Percentiles rank a stretch among this genome's conserved stretches.
Conservation (phyloP, 352 stramenopile genomes). For the Phytophthora crassamura region DNA sequence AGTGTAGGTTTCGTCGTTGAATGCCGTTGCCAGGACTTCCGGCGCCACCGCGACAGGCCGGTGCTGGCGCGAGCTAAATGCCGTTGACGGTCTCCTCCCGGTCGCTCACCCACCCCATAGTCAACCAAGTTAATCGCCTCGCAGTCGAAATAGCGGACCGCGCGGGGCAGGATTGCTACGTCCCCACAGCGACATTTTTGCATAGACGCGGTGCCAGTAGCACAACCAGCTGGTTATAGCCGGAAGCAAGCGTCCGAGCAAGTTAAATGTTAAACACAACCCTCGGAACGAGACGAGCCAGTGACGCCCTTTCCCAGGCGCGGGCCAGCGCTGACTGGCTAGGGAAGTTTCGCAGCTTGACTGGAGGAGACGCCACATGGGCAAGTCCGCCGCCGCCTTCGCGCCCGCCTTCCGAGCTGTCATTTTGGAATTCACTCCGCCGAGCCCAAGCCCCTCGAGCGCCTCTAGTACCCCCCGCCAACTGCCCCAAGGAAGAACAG, state of each 20-base stretch:
- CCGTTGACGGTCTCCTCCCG: not conserved
- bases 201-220: constrained; percentile 24
- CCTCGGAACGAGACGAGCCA: constrained; percentile 9
- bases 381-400: not conserved
- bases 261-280: constrained; percentile 28
- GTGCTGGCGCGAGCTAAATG: constrained; percentile 9
- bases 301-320: constrained; percentile 36
- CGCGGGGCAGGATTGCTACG: not conserved
- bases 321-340: constrained; percentile 34
- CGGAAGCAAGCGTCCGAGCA: no score
- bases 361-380: constrained; percentile 39
- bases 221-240: constrained; percentile 2
- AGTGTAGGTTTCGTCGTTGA: not conserved
- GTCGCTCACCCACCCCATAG: not conserved
- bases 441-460: constrained; percentile 47
- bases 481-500: constrained; percentile 39
- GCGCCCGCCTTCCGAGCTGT: constrained; percentile 7
- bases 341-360: constrained; percentile 39
- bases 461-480: constrained; percentile 31
- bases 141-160: not conserved
- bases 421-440: constrained; percentile 88
- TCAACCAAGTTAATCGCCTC: no score
- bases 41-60: constrained; percentile 20
- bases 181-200: constrained; percentile 5
- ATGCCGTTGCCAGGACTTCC: constrained; percentile 14